A percentile compares a stretch with the other conserved stretches of the same genome.
Conservation (phyloP, 192 early-diverging fungal species). For the Phlyctochytrium planicorne region DNA sequence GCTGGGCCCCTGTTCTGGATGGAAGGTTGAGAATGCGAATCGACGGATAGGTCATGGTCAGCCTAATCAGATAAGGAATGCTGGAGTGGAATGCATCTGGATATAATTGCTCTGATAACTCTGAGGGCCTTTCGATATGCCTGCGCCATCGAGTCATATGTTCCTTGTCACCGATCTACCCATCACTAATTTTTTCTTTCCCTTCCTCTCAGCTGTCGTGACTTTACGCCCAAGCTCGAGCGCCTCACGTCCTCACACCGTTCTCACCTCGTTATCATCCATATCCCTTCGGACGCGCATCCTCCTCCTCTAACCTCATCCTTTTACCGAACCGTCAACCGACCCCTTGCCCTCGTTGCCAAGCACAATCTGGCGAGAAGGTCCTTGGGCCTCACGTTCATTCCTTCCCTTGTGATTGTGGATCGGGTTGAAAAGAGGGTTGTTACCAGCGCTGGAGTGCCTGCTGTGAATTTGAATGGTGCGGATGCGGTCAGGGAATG, state of each 20-base stretch:
- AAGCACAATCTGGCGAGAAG: background rate
- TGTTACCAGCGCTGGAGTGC: background rate
- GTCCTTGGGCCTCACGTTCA: background rate
- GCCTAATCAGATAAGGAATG: too few species aligned
- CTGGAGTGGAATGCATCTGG: too few species aligned
- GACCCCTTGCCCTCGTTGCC: background rate
- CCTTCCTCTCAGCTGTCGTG: background rate
- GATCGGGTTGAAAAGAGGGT: background rate
- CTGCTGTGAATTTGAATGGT: background rate
- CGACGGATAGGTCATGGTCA: too few species aligned
- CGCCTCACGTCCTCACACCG: background rate
- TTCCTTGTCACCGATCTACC: background rate
- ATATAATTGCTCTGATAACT: too few species aligned
- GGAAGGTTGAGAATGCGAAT: too few species aligned
- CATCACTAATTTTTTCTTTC: background rate
- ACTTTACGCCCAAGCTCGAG: background rate
- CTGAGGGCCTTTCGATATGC: background rate
- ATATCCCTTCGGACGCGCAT: background rate
- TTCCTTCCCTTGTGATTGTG: background rate
- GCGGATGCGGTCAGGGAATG: background rate
- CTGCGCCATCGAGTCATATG: background rate
- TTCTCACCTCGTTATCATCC: background rate
- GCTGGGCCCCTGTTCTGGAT: too few species aligned
- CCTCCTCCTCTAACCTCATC: background rate
- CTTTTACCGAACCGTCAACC: background rate